These are phyloP conservation scores for Eucalyptus sp. DNA, from an alignment of 345 rosid genomes.

Conservation along the genomic window DNA sequence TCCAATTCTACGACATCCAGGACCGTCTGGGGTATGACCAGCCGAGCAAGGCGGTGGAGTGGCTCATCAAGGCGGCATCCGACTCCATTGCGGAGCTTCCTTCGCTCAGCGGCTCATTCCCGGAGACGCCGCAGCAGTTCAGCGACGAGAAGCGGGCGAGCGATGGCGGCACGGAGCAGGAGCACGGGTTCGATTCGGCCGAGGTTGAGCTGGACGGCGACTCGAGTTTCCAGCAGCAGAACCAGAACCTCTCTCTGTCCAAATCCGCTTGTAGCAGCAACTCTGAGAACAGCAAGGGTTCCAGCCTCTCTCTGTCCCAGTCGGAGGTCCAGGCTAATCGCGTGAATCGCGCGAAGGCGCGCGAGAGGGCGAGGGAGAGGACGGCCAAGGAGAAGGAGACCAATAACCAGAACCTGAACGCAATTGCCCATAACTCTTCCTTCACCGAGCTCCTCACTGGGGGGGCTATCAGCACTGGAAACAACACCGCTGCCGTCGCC, in stretches of 20 bases:
- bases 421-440: slow-evolving; percentile 39
- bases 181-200: slow-evolving; percentile 42
- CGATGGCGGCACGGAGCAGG: slow-evolving; percentile 9
- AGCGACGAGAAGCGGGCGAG: slow-evolving; percentile 47
- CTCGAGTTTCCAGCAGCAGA: slow-evolving; percentile 20
- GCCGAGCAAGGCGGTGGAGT: slow-evolving; percentile 95
- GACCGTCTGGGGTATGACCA: slow-evolving; percentile 93
- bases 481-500: background rate
- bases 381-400: slow-evolving; percentile 73
- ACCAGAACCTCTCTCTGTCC: slow-evolving; percentile 49
- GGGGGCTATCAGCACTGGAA: slow-evolving; percentile 31
- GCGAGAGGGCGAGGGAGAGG: slow-evolving; percentile 80
- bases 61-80: slow-evolving; percentile 86
- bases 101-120: slow-evolving; percentile 50
- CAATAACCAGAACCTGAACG: slow-evolving; percentile 3
- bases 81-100: slow-evolving; percentile 88
- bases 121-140: slow-evolving; percentile 46
- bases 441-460: slow-evolving; percentile 82
- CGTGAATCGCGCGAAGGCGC: slow-evolving; percentile 18
- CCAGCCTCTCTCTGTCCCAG: slow-evolving; percentile 59
- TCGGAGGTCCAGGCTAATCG: slow-evolving; percentile 51
- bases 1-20: slow-evolving; percentile 90
- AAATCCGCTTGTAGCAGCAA: slow-evolving; percentile 94
- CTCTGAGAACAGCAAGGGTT: slow-evolving; percentile 91
- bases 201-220: slow-evolving; percentile 43